Conservation (phyloP, 768 basidiomycete species). For the Lyophyllum decastes region DNA sequence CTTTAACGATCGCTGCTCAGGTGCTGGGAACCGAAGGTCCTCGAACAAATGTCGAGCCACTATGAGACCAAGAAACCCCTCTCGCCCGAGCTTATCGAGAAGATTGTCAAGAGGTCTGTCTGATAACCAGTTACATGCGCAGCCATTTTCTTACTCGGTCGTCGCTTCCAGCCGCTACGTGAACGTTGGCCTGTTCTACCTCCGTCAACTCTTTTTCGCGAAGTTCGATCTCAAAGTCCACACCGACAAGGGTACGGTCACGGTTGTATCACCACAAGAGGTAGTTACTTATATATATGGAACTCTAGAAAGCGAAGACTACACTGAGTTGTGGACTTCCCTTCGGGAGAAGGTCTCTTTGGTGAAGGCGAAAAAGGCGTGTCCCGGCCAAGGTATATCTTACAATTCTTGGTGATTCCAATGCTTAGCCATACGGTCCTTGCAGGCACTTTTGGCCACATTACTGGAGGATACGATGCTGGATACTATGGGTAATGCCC, state of each 20-base stretch:
- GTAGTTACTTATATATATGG: not conserved
- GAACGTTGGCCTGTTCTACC: constrained; percentile 80
- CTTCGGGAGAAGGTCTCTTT: constrained; percentile 71
- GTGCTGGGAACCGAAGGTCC: constrained; percentile 83
- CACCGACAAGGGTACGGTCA: constrained; percentile 56
- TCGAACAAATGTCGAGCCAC: constrained; percentile 80
- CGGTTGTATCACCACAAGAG: not conserved
- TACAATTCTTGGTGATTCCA: not conserved
- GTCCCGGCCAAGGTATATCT: constrained; percentile 64
- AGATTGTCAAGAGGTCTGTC: constrained; percentile 73
- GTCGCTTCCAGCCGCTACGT: constrained; percentile 59
- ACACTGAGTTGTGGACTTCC: constrained; percentile 78
- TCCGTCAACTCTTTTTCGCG: constrained; percentile 85
- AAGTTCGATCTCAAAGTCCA: constrained; percentile 78
- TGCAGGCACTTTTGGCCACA: constrained; percentile 67
- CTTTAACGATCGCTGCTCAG: constrained; percentile 23
- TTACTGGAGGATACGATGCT: constrained; percentile 72
- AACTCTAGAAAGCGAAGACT: constrained; percentile 57
- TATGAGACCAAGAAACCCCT: constrained; percentile 74
- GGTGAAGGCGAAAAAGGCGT: constrained; percentile 58
- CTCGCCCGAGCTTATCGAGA: constrained; percentile 71
- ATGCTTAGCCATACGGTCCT: not conserved
- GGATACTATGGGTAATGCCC: constrained; percentile 61
- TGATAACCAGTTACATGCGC: not conserved
- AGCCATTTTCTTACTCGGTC: not conserved